A percentile compares a stretch with the other conserved stretches of the same genome.
phyloP scores from a whole-genome alignment of 2,329 filamentous ascomycete genomes.

The Peltaster fructicola region DNA sequence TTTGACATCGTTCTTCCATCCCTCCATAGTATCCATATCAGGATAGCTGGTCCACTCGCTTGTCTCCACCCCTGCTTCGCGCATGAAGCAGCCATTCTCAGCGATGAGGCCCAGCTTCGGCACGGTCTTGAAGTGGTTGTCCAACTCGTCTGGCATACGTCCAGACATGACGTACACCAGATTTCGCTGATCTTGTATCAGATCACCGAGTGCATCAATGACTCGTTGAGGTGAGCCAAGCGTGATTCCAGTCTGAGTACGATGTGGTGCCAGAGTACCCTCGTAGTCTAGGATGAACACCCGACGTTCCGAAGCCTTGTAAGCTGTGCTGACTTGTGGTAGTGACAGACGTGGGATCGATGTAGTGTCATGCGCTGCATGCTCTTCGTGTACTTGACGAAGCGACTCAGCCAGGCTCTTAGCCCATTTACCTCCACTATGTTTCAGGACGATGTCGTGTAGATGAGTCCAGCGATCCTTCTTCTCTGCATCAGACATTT shows the following conservation, averaged over 20 bases:
- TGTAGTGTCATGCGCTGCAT: constrained; percentile 67
- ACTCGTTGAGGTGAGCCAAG: constrained; percentile 74
- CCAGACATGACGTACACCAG: constrained; percentile 89
- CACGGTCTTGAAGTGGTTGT: constrained; percentile 68
- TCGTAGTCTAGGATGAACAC: constrained; percentile 90
- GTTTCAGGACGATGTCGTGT: constrained; percentile 54
- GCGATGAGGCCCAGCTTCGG: constrained; percentile 77
- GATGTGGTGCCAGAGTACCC: constrained; percentile 77
- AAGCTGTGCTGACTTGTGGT: constrained; percentile 44
- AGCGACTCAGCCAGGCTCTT: constrained; percentile 55
- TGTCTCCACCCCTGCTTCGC: constrained; percentile 40
- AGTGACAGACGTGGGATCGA: constrained; percentile 73
- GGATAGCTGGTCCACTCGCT: constrained; percentile 62
- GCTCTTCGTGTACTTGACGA: constrained; percentile 62
- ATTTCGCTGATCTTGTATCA: constrained; percentile 65
- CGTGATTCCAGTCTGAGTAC: constrained; percentile 67
- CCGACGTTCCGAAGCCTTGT: constrained; percentile 46
- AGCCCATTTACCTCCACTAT: constrained; percentile 78
- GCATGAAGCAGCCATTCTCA: constrained; percentile 85
- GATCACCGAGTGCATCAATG: constrained; percentile 62
- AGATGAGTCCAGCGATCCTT: constrained; percentile 56
- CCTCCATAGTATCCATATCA: constrained; percentile 48
- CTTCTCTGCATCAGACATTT: constrained; percentile 63
- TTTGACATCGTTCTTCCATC: constrained; percentile 72
- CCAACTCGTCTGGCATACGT: constrained; percentile 70